phyloP scores from a whole-genome alignment of 805 yeast genomes.

The Ogataea methylovora region DNA sequence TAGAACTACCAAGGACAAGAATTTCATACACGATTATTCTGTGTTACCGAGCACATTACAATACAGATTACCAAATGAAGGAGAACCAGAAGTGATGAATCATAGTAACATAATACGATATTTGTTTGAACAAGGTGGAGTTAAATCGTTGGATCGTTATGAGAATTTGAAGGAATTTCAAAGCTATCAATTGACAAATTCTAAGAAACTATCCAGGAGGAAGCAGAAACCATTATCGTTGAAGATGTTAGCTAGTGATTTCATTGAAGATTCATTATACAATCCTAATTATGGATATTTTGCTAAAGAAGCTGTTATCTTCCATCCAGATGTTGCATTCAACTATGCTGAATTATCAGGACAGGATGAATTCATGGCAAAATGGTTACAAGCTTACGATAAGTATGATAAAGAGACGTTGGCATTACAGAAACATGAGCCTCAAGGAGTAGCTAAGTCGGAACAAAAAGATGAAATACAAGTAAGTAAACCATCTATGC shows the following conservation, averaged over 20 bases:
- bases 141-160: constrained; percentile 24
- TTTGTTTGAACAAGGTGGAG: constrained; percentile 27
- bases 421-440: constrained; percentile 5
- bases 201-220: constrained; percentile 26
- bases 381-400: constrained; percentile 58
- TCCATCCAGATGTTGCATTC: constrained; percentile 59
- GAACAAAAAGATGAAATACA: no score
- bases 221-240: constrained; percentile 48
- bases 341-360: constrained; percentile 49
- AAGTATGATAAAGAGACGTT: constrained; percentile 35
- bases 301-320: constrained; percentile 69
- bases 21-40: constrained; percentile 28
- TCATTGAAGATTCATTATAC: constrained; percentile 78
- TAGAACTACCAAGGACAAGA: no score
- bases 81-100: constrained; percentile 10
- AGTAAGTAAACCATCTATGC: constrained; percentile 44
- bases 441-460: background rate
- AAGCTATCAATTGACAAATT: constrained; percentile 34
- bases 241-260: constrained; percentile 71
- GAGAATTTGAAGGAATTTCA: constrained; percentile 29
- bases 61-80: constrained; percentile 19
- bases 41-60: constrained; percentile 22
- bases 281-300: constrained; percentile 82
- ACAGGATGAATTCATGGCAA: constrained; percentile 61
- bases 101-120: constrained; percentile 17